Conservation (phyloP, 2,329 filamentous ascomycete genomes). For the Cercospora sesami region DNA sequence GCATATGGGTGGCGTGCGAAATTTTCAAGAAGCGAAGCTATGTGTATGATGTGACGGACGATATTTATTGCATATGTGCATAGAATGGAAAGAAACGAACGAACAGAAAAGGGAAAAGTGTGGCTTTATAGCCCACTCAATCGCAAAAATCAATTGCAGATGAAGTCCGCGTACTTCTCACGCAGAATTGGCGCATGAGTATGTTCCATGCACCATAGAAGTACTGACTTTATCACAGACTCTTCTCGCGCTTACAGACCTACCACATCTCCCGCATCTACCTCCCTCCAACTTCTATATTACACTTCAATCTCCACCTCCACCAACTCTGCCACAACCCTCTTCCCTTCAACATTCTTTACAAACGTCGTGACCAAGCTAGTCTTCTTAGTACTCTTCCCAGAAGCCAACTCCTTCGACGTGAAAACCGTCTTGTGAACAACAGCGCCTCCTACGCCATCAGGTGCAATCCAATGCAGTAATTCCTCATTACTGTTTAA, state of each 20-base stretch:
- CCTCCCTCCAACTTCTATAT: not conserved
- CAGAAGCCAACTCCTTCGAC: not conserved
- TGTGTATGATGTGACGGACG: constrained; percentile 9
- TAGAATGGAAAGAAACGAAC: not conserved
- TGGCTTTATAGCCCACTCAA: not conserved
- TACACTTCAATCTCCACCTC: not conserved
- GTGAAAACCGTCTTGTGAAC: not conserved
- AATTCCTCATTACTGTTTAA: not conserved
- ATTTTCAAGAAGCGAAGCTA: not conserved
- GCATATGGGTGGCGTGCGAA: constrained; percentile 1
- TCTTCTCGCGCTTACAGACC: not conserved
- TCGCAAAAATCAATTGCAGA: not conserved
- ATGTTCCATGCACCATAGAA: no score
- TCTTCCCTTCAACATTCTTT: not conserved
- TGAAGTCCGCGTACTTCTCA: not conserved
- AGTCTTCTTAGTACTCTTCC: not conserved
- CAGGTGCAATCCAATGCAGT: not conserved
- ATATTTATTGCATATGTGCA: not conserved
- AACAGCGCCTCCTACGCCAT: not conserved
- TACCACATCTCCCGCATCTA: not conserved
- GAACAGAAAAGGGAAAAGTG: not conserved
- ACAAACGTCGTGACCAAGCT: not conserved
- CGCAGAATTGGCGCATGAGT: not conserved
- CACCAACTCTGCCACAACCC: not conserved
- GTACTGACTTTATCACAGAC: not conserved